phyloP scores from a whole-genome alignment of 148 eudicot genomes.

The Chenopodium suecicum region DNA sequence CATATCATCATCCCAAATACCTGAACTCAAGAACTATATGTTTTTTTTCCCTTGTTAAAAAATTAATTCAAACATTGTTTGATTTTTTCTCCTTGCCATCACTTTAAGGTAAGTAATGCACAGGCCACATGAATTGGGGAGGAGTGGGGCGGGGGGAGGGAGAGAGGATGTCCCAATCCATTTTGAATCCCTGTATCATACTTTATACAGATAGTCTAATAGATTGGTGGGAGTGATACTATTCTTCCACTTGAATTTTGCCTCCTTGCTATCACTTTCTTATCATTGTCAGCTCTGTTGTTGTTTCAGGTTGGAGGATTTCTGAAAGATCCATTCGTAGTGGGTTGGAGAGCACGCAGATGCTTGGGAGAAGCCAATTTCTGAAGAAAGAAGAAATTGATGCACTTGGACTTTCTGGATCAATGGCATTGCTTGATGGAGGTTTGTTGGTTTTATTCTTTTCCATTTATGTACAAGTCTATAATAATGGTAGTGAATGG shows the following conservation, averaged over 20 bases:
- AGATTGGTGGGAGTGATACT: neutral
- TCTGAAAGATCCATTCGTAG: constrained; percentile 58
- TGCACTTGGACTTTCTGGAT: constrained; percentile 59
- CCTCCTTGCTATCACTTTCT: neutral
- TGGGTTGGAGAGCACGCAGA: constrained; percentile 64
- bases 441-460: constrained; percentile 42
- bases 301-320: constrained; percentile 68
- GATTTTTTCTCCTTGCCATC: neutral
- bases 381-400: constrained; percentile 57
- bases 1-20: neutral
- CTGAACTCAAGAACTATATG: neutral
- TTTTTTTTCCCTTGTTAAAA: neutral
- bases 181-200: neutral
- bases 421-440: constrained; percentile 83
- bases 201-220: neutral
- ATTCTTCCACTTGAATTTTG: neutral
- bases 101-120: neutral
- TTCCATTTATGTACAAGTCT: neutral
- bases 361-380: constrained; percentile 92
- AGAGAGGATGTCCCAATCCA: neutral
- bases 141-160: neutral
- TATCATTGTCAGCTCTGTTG: neutral
- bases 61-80: neutral
- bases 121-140: neutral
- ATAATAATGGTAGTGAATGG: neutral